Base-by-base conservation (phyloP, 129 eudicot species). In the Tagetes patula region DNA sequence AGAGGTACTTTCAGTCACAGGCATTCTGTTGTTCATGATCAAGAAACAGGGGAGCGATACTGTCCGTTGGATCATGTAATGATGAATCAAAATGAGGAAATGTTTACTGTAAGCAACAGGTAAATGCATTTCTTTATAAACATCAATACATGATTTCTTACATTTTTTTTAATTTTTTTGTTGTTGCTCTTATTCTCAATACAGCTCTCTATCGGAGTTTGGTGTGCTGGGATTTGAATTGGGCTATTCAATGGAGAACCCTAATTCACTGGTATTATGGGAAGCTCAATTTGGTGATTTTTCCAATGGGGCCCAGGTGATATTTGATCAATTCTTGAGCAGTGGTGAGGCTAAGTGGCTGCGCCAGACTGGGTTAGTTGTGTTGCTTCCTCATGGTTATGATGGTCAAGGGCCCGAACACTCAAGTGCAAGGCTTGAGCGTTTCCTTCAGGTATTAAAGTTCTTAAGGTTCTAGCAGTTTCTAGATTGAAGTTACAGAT, bases 91-190 rank as follows among this genome's bases (percentile, higher is more conserved):
- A 68, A 90, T 8, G 89, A 83, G 38, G 99, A 94, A 83, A 87
- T 94, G 99, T 94, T 94, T 77, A 94, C 97, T 39, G 99, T 94
- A 40, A 94, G 98, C 90, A 94, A 94, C 96, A 94, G 98, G 98
- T 94, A 69, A 61, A 56, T 80, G 12, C 49, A 34, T 34, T 8
- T 32, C 9, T 14, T 8, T 34, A 36, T 47, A 76, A 14, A 47
- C 38, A 68, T 58, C 6, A 31, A 10, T 70, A 40, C 64, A 8
- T 13, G 55, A 48, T 70, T 58, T 37, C 37, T 36, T 40, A 42
- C 53, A 47, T 11, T 34, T 48, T 39, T 40, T 3, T 9, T 2
- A 48, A 12, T 1, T 2, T 1, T 34, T 30, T 53, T 66, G 4
- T 40, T 53, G 54, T 38, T 64, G 39, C 42, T 39, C 27, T 36